Evolutionary conservation across 345 rosid genomes (phyloP), one percentile per base, ranked within the genome.

Genomic region (Salix caprea): DNA sequence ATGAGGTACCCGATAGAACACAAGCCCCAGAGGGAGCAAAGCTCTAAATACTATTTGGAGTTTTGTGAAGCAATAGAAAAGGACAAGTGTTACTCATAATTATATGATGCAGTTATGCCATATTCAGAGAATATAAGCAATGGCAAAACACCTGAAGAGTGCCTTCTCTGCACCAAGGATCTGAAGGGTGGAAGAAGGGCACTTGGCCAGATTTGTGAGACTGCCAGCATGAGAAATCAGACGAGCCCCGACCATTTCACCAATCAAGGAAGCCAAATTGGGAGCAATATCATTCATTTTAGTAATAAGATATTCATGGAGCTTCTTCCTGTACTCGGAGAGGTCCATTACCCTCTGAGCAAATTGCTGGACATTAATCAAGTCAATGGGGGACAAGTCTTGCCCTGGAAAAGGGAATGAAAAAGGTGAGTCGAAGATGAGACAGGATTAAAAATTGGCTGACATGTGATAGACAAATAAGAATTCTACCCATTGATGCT

Each of bases 131-230:
- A 56, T 2, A 18, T n/a, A 8, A 71, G 70, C 18, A 30, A 11
- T 21, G 46, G 52, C 65, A 72, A 73, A 70, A 70, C 76, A 95
- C 99, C 99, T 96, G 87, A 96, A 93, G 52, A 93, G 94, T 50
- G 98, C 97, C 74, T 93, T 96, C 85, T 93, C 97, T 7, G 97
- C 98, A 62, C 98, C 99, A 28, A 92, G 99, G 76, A 96, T 92
- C 87, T 93, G 98, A 76, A 96, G 98, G 23, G 99, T 96, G 32
- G 99, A 96, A 85, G 99, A 91, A 69, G 99, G 98, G 83, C 97
- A 93, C 79, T 96, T 96, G 1, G 99, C 99, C 83, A 93, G 89
- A 85, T 94, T 93, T 16, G 97, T 92, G 64, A 96, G 95, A 89
- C 98, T 96, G 58, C 99, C 97, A 21, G 99, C 99, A 82, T 96